Conservation (phyloP, 1,139 yeast genomes). For the Candida tetrigidarum region DNA sequence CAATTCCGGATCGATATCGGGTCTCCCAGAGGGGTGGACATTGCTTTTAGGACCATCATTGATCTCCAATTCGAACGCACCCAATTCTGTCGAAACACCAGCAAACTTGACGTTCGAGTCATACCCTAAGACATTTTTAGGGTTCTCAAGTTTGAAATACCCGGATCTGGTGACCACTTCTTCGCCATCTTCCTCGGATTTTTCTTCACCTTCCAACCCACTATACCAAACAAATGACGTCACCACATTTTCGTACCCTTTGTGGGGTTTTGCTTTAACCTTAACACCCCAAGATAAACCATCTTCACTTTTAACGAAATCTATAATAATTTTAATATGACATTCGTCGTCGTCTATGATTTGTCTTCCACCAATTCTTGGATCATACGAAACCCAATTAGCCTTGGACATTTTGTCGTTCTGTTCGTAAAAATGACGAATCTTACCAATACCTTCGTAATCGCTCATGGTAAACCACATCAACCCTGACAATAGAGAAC, state of each 20-base stretch:
- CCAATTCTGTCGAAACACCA: slow-evolving; percentile 62
- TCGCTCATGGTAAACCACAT: slow-evolving; percentile 86
- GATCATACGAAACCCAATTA: slow-evolving; percentile 89
- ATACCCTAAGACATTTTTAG: slow-evolving; percentile 33
- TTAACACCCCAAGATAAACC: slow-evolving; percentile 81
- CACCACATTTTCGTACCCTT: slow-evolving; percentile 49
- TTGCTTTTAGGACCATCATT: slow-evolving; percentile 52
- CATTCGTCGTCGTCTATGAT: slow-evolving; percentile 69
- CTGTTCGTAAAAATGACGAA: slow-evolving; percentile 86
- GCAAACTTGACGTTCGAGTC: slow-evolving; percentile 41
- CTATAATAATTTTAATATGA: slow-evolving; percentile 65
- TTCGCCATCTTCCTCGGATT: slow-evolving; percentile 22
- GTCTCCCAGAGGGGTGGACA: slow-evolving; percentile 38
- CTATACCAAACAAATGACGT: slow-evolving; percentile 80
- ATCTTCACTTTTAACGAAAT: slow-evolving; percentile 74
- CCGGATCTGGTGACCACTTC: slow-evolving; percentile 29
- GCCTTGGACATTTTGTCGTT: slow-evolving; percentile 72
- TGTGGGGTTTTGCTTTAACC: slow-evolving; percentile 63
- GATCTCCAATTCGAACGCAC: slow-evolving; percentile 54
- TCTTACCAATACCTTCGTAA: slow-evolving; percentile 55
- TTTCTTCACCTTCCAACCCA: slow-evolving; percentile 66
- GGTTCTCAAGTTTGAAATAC: slow-evolving; percentile 35
- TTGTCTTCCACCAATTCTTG: slow-evolving; percentile 86
- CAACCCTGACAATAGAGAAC: slow-evolving; percentile 77
- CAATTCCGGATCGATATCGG: slow-evolving; percentile 36